phyloP scores from a whole-genome alignment of 2,329 filamentous ascomycete species.

The Colletotrichum horii region DNA sequence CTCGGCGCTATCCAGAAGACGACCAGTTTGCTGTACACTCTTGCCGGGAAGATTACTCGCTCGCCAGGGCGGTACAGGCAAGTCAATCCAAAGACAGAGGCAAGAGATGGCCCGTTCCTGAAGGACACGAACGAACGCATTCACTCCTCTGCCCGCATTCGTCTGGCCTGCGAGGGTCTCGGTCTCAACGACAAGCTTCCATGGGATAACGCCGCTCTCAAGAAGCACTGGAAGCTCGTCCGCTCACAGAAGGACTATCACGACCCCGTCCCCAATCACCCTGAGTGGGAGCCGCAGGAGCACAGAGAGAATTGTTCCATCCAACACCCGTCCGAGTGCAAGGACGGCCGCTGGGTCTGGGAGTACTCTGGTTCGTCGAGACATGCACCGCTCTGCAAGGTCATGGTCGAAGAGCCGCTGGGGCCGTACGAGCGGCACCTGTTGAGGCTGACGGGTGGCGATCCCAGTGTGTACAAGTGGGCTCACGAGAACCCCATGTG shows the following conservation, averaged over 20 bases:
- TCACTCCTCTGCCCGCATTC: conserved; percentile 59
- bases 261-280: conserved; percentile 39
- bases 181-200: conserved; percentile 51
- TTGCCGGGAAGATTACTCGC: conserved; percentile 47
- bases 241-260: conserved; percentile 33
- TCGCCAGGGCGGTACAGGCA: conserved; percentile 55
- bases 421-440: conserved; percentile 58
- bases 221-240: conserved; percentile 47
- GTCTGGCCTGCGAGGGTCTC: conserved; percentile 54
- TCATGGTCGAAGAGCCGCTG: conserved; percentile 58
- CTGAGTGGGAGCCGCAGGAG: conserved; percentile 33
- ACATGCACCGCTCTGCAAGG: conserved; percentile 44
- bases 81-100: conserved; percentile 44
- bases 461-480: conserved; percentile 40
- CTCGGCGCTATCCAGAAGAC: conserved; percentile 48
- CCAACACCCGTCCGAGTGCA: conserved; percentile 26
- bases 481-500: background rate
- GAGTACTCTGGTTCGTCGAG: conserved; percentile 52
- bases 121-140: conserved; percentile 60
- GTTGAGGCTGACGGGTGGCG: conserved; percentile 48
- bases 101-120: conserved; percentile 42
- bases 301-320: conserved; percentile 23
- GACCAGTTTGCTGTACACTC: conserved; percentile 44
- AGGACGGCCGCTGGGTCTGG: conserved; percentile 55
- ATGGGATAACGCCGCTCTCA: conserved; percentile 53